Evolutionary conservation across 345 rosid species (phyloP), one percentile per base, ranked within the genome.

Genomic region (Eucalyptus melliodora): DNA sequence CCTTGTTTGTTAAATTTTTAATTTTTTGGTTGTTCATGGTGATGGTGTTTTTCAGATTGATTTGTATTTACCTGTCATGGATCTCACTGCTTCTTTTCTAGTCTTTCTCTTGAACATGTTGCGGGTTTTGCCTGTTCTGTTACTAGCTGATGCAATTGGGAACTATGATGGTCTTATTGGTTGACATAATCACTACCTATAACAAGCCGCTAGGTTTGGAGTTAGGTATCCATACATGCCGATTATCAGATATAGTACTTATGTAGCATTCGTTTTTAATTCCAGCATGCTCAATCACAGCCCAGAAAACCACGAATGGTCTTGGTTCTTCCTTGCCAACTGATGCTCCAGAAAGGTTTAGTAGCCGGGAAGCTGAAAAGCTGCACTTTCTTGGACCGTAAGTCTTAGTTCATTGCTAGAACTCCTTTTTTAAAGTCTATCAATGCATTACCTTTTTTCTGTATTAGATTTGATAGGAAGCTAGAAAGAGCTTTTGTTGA

Each of bases 311-410:
- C 90, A 90, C 91, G 53, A 90, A 89, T 90, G 94, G 88, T 89
- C 62, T 89, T 86, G 90, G 92, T 89, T 90, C 92, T 82, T 67
- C 91, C 60, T 90, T 95, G 91, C 93, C 91, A 88, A 92, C 89
- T 31, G 98, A 95, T 90, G 92, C 93, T 53, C 88, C 94, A 27
- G 97, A 95, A 91, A 94, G 97, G 91, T 98, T 96, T 91, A 89
- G 93, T 83, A 87, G 88, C 59, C 97, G 99, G 88, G 98, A 96
- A 87, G 92, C 95, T 50, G 96, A 96, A 91, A 98, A 96, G 92
- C 90, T 97, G 5, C 87, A 40, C 89, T 97, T 98, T 93, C 95
- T 97, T 91, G 96, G 96, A 93, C 88, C 6, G 99, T 98, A 95
- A 96, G 97, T 92, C 91, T 90, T 92, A 89, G 89, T 72, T 81